Evolutionary conservation across 352 stramenopile species (phyloP).

Genomic region (Pythium phragmiticola): DNA sequence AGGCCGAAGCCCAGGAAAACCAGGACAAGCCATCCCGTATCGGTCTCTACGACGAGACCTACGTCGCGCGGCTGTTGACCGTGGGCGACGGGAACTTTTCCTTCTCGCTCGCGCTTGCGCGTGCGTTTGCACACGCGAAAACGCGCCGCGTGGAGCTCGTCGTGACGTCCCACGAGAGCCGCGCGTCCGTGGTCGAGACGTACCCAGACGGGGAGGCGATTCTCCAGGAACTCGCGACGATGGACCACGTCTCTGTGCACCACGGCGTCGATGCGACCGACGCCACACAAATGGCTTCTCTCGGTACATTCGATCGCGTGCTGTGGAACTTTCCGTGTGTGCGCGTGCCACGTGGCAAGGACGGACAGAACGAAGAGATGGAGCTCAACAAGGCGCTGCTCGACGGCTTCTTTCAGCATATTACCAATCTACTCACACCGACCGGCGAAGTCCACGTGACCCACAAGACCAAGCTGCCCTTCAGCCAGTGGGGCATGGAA

Average conservation of each 20-base stretch:
- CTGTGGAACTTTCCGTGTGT: constrained; percentile 98
- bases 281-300: constrained; percentile 62
- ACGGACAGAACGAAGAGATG: constrained; percentile 97
- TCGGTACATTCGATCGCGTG: constrained; percentile 88
- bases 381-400: constrained; percentile 94
- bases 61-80: constrained; percentile 74
- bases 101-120: constrained; percentile 90
- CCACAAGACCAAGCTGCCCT: constrained; percentile 95
- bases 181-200: constrained; percentile 80
- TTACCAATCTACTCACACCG: constrained; percentile 41
- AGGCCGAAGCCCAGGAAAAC: neutral
- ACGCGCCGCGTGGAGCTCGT: constrained; percentile 53
- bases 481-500: constrained; percentile 85
- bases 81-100: constrained; percentile 97
- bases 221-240: constrained; percentile 61
- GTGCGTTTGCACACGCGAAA: constrained; percentile 35
- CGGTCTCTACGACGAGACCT: constrained; percentile 56
- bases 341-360: constrained; percentile 83
- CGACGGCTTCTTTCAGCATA: constrained; percentile 85
- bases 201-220: constrained; percentile 90
- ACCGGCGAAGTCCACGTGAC: constrained; percentile 92
- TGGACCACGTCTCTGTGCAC: constrained; percentile 62
- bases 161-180: constrained; percentile 92
- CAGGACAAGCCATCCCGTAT: constrained; percentile 26
- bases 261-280: constrained; percentile 93